Percentiles rank a stretch among this genome's conserved stretches.
phyloP scores from a whole-genome alignment of 148 eudicot genomes.

The Amaranthus cruentus region DNA sequence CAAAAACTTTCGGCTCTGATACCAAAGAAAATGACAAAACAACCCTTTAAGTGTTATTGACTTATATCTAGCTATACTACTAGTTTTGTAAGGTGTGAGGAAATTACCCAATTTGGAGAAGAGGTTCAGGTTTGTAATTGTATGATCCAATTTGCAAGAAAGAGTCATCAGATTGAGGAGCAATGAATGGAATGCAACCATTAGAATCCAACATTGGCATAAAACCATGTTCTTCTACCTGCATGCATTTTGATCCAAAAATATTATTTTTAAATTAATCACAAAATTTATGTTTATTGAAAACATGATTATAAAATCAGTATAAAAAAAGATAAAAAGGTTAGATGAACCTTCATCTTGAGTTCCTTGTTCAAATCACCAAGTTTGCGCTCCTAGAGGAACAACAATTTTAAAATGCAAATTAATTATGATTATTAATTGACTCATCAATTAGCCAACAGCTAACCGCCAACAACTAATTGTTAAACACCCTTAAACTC shows the following conservation, averaged over 20 bases:
- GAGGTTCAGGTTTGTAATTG: conserved; percentile 40
- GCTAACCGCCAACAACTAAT: too few relatives aligned
- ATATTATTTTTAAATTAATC: too few relatives aligned
- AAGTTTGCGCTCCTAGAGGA: conserved; percentile 67
- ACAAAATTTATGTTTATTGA: not conserved
- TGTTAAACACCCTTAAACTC: too few relatives aligned
- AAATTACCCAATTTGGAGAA: conserved; percentile 69
- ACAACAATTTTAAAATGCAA: not conserved
- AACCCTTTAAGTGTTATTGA: too few relatives aligned
- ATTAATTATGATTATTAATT: too few relatives aligned
- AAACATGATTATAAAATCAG: not conserved
- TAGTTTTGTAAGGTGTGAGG: too few relatives aligned
- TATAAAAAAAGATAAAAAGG: too few relatives aligned
- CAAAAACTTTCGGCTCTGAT: too few relatives aligned
- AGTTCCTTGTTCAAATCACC: conserved; percentile 83
- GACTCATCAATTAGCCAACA: too few relatives aligned
- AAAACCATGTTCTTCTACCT: conserved; percentile 44
- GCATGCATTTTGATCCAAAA: not conserved
- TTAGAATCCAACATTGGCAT: conserved; percentile 19
- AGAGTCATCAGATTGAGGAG: conserved; percentile 29
- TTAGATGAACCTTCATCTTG: conserved; percentile 55
- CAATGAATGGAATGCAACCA: conserved; percentile 31
- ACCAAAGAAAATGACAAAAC: too few relatives aligned
- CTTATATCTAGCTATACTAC: too few relatives aligned
- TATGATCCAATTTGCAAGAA: conserved; percentile 23